Base-by-base conservation (phyloP, 176 grass and related monocot species). In the Microstegium vimineum region DNA sequence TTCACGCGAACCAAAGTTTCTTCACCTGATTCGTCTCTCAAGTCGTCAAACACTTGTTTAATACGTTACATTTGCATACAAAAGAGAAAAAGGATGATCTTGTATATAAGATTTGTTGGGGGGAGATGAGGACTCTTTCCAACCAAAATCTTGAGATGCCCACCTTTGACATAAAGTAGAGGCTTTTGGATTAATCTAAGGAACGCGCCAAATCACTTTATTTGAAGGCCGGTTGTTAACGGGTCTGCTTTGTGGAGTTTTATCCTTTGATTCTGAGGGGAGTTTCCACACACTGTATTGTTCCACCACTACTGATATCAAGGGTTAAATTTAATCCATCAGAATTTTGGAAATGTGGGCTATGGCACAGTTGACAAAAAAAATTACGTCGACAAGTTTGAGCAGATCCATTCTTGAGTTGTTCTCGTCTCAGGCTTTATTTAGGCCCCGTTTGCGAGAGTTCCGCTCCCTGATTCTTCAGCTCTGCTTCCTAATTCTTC, bases 91-190 rank as follows among this genome's bases (percentile, higher is more conserved):
- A 64, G 2, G n/a, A 63, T 5, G 20, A 43, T 78, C 23, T 71
- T 22, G 20, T 31, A 45, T 65, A 67, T 35, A 67, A 75, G 37
- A 88, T 80, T 32, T 74, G 32, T 9, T 51, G 9, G 59, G 41
- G 36, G 73, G 41, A 28, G 73, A 66, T 66, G 74, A 80, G 47
- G 31, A 75, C 35, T 32, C 42, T 84, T 84, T 83, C 57, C 27
- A 79, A 26, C 57, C 57, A 62, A 46, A 74, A 84, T 75, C 69
- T 67, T 80, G 47, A 46, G 47, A 75, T 80, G 38, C 36, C 36
- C 68, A 17, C 38, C 69, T 61, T 80, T 80, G 61, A 38, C 37
- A 68, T 36, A 52, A 83, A 77, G 80, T 71, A 78, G 56, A 66
- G 51, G 1, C 40, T 72, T 87, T 77, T 67, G 77, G 13, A 26